Evolutionary conservation across 2,329 filamentous ascomycete species (phyloP), one percentile per base, ranked within the genome.

Genomic region (Huntiella bhutanensis): DNA sequence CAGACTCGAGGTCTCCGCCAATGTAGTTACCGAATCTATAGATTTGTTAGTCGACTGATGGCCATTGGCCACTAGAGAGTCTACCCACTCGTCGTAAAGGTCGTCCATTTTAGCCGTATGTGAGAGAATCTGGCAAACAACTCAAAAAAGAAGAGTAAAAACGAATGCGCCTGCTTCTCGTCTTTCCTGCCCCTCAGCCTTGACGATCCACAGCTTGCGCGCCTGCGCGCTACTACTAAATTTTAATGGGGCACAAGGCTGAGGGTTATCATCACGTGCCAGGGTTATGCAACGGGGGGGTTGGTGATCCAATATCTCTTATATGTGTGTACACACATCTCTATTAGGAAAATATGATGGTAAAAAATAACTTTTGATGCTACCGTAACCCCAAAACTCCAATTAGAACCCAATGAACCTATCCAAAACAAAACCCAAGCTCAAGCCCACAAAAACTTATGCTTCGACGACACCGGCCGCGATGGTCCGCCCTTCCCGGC

Each of bases 1-100:
- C 87, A 48, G 84, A 91, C 60, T 78, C 73, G 54, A 66, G 80
- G 57, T 84, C 84, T 64, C 95, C 91, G 59, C 91, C 91, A 60
- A 96, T 94, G 65, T 91, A 96, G 68, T 96, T 96, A 58, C 88
- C 88, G 66, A 96, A 96, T 70, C 85, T 92, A 42, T 10, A 16
- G 16, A 15, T 17, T 17, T 35, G 42, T 50, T 47, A 50, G 48
- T 35, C 8, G 10, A 15, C 10, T 33, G 15, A 37, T 10, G n/a
- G 12, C 8, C 13, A 36, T 41, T 41, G 16, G n/a, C 16, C 12
- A 15, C 11, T 16, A 28, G 5, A 22, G 16, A 6, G 10, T 2
- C 1, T 7, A 50, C 66, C 52, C 67, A 92, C 84, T 96, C 88
- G 67, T 96, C 88, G 62, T 96, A 95, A 56, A 95, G 77, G 64